Evolutionary conservation across 768 basidiomycete genomes (phyloP), one percentile per base, ranked within the genome.

Genomic region (Boletus sp.): DNA sequence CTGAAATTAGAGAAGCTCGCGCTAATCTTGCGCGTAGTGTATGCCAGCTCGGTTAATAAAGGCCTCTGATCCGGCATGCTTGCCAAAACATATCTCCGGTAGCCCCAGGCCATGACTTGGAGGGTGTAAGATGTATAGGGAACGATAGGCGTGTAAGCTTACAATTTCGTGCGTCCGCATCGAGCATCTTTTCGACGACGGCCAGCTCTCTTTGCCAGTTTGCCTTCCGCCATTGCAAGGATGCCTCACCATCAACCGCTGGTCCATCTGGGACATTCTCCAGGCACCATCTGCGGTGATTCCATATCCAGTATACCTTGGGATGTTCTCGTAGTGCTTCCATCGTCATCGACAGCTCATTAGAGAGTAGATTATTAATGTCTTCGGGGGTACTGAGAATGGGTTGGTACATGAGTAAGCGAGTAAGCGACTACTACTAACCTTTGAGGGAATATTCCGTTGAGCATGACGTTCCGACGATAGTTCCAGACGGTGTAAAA

Each of bases 261-360:
- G 92, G 92, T 1, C 86, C 89, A 51, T 80, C 77, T 0, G 96
- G 95, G 11, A 96, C 82, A 52, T 88, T 83, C 69, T 90, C 88
- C 2, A 99, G 82, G 67, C 95, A 95, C 97, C 97, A 98, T 64
- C 87, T 79, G 39, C 97, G 85, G 66, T 99, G 94, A 68, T 94
- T 98, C 97, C 97, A 99, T 64, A 98, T 94, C 88, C 92, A 94
- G 70, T 99, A 99, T 18, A 97, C 87, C 69, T 98, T 99, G 14
- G 97, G 97, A 67, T 95, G 85, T 9, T 81, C 77, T 65, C 90
- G 89, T 44, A 99, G 80, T 7, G 89, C 86, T 5, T 78, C 74
- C 69, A 87, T 91, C 0, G 95, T 98, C 77, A 94, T 81, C 2
- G 80, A 74, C 30, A 99, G 75, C 55, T 99, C 97, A 40, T 82